Evolutionary conservation across 805 yeast genomes (phyloP), one percentile per base, ranked within the genome.

Genomic region (Tetrapisispora fleetii): DNA sequence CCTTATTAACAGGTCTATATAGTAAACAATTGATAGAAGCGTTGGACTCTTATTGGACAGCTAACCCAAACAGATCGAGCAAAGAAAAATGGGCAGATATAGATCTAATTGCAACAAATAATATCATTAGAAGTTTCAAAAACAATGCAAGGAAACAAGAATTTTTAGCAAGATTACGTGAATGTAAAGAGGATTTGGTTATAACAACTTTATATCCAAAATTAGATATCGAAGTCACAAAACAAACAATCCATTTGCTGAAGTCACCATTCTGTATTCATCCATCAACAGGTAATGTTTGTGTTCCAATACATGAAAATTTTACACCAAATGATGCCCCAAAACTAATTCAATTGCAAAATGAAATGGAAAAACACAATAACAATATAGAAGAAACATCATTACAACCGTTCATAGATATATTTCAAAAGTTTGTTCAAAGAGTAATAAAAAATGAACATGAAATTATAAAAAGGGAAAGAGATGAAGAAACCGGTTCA

Each of bases 201-300:
- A 67, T 93, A 37, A 82, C 80, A 52, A 83, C 85, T 51, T 68
- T 88, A 71, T 91, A 91, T 65, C 99, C 99, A 40, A 77, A 96
- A 58, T 73, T 93, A 52, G 99, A 93, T 77, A 81, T 85, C 44
- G 95, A 90, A 65, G 99, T 93, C 35, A 85, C 98, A 8, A 77
- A 83, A 55, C 93, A 85, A 63, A 74, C 90, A 59, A 87, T 82
- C 68, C 99, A 93, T 71, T 80, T 93, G 67, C 76, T 93, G 58
- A 93, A 93, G 63, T 85, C 97, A 1, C 99, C 99, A 17, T 93
- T 93, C 64, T 91, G 98, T 70, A 81, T 93, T 40, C 99, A 93
- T 65, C 99, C 99, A 1, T 82, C 88, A 2, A 93, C 99, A 0
- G 96, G 96, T 8, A 84, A 86, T 58, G 85, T 93, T 3, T 93